Percentiles rank a stretch among this genome's conserved stretches.
These are phyloP conservation scores for Ceratobasidium sp. DNA, from an alignment of 1,284 basidiomycete species.

Conservation along the genomic window DNA sequence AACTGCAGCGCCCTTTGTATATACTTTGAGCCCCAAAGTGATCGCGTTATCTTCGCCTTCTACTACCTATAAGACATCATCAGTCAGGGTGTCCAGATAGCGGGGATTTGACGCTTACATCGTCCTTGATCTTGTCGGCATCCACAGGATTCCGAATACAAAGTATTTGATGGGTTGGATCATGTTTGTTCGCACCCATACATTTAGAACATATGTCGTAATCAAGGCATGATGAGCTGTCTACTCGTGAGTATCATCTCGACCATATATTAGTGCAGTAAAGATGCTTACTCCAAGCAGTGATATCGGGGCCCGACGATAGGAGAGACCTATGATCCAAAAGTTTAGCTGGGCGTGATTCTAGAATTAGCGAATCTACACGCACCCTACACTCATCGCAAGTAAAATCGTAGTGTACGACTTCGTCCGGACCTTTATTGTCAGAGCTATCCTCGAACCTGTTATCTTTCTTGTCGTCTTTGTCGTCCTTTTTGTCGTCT, in stretches of 20 bases:
- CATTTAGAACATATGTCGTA: slow-evolving; percentile 48
- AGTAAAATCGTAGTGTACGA: slow-evolving; percentile 1
- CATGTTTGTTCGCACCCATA: slow-evolving; percentile 40
- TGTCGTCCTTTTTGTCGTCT: not conserved
- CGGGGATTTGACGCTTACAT: slow-evolving; percentile 1
- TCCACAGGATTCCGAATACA: slow-evolving; percentile 40
- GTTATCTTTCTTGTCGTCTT: slow-evolving; percentile 16
- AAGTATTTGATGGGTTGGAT: slow-evolving; percentile 39
- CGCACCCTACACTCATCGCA: slow-evolving; percentile 46
- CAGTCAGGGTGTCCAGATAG: not conserved
- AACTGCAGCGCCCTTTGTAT: slow-evolving; percentile 37
- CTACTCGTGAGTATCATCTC: not conserved
- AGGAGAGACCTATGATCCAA: slow-evolving; percentile 6
- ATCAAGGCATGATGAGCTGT: slow-evolving; percentile 39
- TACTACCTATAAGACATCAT: not conserved
- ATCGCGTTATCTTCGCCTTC: slow-evolving; percentile 39
- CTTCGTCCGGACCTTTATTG: slow-evolving; percentile 14
- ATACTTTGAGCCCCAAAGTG: slow-evolving; percentile 48
- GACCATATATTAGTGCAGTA: not conserved
- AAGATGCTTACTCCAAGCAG: slow-evolving; percentile 43
- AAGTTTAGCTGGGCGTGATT: not conserved
- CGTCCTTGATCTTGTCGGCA: slow-evolving; percentile 8
- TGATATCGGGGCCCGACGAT: slow-evolving; percentile 47
- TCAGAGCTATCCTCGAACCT: not conserved
- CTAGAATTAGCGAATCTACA: not conserved